phyloP scores from a whole-genome alignment of 1,284 basidiomycete genomes.

The Phellopilus nigrolimitatus region DNA sequence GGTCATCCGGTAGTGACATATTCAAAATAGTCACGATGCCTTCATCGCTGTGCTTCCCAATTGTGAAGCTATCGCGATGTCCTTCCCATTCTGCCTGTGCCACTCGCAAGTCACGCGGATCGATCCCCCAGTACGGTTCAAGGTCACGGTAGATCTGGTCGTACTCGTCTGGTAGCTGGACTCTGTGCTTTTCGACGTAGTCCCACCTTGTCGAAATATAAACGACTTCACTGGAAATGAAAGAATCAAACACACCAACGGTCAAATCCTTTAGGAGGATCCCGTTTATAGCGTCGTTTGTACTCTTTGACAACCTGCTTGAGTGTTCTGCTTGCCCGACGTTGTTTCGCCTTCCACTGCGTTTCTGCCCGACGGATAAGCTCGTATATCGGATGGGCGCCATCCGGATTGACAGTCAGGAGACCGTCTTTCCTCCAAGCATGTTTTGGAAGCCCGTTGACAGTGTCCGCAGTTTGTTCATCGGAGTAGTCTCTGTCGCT shows the following conservation, averaged over 20 bases:
- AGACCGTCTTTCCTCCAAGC: conserved; percentile 27
- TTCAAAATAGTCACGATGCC: conserved; percentile 32
- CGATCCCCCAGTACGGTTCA: conserved; percentile 51
- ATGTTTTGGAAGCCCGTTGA: conserved; percentile 24
- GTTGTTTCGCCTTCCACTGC: conserved; percentile 38
- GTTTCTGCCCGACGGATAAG: conserved; percentile 38
- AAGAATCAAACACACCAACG: conserved; percentile 39
- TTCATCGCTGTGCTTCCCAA: conserved; percentile 31
- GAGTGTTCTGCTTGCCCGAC: conserved; percentile 41
- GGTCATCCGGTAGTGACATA: conserved; percentile 26
- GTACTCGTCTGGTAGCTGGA: conserved; percentile 57
- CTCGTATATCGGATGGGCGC: conserved; percentile 40
- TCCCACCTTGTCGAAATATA: conserved; percentile 43
- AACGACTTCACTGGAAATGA: background rate
- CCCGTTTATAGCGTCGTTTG: conserved; percentile 39
- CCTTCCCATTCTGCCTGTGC: conserved; percentile 35
- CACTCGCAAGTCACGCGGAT: conserved; percentile 39
- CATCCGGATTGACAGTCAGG: conserved; percentile 30
- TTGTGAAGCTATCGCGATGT: conserved; percentile 33
- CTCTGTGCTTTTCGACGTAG: conserved; percentile 47
- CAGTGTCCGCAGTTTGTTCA: background rate
- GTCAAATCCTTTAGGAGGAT: conserved; percentile 52
- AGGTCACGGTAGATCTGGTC: conserved; percentile 50
- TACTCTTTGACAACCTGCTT: conserved; percentile 43
- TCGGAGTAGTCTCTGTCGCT: background rate